A percentile compares a stretch with the other conserved stretches of the same genome.
These are phyloP conservation scores for Euphorbia celastroides DNA, from an alignment of 441 rosid genomes.

Conservation along the genomic window DNA sequence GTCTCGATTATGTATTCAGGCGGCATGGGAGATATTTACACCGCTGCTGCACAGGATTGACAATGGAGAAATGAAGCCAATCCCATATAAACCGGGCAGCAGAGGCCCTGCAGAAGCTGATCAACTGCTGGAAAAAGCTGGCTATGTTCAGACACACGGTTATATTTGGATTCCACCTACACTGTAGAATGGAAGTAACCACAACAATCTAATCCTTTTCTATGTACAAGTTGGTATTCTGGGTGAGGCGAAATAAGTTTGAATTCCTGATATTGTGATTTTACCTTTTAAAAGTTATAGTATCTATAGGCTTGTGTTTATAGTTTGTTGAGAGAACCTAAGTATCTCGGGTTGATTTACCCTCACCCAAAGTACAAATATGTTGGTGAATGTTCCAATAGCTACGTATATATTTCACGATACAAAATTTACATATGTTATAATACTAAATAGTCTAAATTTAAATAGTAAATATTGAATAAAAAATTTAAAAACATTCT, in stretches of 20 bases:
- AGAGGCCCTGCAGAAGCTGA: conserved; percentile 96
- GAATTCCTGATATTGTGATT: neutral
- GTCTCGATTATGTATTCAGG: conserved; percentile 44
- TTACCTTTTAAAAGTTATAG: neutral
- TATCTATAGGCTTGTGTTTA: conserved; percentile 9
- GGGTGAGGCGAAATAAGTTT: conserved; percentile 1
- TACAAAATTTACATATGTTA: too few relatives aligned
- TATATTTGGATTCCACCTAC: conserved; percentile 98
- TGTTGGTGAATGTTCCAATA: too few relatives aligned
- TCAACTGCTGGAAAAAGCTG: conserved; percentile 64
- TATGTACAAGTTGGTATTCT: neutral
- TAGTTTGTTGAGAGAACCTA: conserved; percentile 14
- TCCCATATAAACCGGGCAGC: conserved; percentile 74
- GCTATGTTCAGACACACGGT: conserved; percentile 92
- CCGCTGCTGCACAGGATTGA: conserved; percentile 90
- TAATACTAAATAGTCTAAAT: too few relatives aligned
- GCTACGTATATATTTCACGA: too few relatives aligned
- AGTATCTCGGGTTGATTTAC: conserved; percentile 5
- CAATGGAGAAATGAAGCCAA: conserved; percentile 69
- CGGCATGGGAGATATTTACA: conserved; percentile 99
- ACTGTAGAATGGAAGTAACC: conserved; percentile 31
- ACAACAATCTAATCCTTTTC: neutral
- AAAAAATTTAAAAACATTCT: too few relatives aligned
- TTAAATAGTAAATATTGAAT: too few relatives aligned
- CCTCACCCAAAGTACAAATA: neutral